Evolutionary conservation across 257 asterid species (phyloP).

Genomic region (Salvia rosmarinus): DNA sequence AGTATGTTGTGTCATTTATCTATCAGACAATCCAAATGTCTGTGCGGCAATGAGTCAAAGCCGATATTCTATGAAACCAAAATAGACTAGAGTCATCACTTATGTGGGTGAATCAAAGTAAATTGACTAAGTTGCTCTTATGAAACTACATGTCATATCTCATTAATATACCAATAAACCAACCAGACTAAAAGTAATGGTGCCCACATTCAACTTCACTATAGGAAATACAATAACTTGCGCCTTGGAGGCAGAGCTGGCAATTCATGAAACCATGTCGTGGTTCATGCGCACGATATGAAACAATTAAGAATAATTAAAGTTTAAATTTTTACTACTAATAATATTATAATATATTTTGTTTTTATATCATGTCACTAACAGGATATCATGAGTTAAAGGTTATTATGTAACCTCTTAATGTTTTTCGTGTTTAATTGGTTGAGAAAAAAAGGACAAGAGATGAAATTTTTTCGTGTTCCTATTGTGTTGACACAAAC

Average conservation of each 20-base stretch:
- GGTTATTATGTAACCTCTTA: not conserved
- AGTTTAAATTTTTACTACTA: no score
- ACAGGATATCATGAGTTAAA: not conserved
- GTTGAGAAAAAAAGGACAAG: not conserved
- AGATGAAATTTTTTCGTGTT: not conserved
- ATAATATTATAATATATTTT: not conserved
- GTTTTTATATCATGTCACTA: not conserved
- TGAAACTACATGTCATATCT: conserved; percentile 7
- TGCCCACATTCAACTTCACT: conserved; percentile 6
- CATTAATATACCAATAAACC: conserved; percentile 4
- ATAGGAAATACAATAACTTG: not conserved
- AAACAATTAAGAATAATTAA: no score
- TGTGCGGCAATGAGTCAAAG: not conserved
- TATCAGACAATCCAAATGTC: not conserved
- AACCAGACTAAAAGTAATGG: conserved; percentile 13
- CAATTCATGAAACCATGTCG: not conserved
- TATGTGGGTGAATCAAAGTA: conserved; percentile 7
- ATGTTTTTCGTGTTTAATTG: not conserved
- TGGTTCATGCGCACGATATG: not conserved
- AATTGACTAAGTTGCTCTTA: not conserved
- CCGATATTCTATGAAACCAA: not conserved
- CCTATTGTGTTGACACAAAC: not conserved
- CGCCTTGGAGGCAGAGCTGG: not conserved
- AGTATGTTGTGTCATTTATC: not conserved
- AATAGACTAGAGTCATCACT: not conserved